Evolutionary conservation across 2,329 filamentous ascomycete species (phyloP).

Genomic region (Nemania sp.): DNA sequence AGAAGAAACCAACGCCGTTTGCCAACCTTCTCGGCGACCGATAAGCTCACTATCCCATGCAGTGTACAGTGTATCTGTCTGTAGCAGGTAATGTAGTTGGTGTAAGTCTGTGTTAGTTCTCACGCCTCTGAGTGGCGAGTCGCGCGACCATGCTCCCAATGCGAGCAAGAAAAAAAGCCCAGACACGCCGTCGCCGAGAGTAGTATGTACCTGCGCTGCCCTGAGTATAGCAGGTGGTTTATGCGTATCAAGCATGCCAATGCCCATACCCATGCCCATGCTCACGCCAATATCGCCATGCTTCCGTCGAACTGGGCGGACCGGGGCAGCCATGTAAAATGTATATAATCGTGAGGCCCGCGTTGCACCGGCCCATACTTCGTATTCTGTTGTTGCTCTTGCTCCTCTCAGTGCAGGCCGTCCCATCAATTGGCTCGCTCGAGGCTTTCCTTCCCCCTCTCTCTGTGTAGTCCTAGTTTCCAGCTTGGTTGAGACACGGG

Average conservation of each 20-base stretch:
- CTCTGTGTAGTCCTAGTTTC: conserved; percentile 11
- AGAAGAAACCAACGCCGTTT: conserved; percentile 12
- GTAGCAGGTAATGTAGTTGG: too few relatives aligned
- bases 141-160: conserved; percentile 1
- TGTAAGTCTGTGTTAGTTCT: background rate
- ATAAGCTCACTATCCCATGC: too few relatives aligned
- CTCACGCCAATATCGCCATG: conserved; percentile 1
- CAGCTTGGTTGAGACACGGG: conserved; percentile 10
- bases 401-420: conserved; percentile 9
- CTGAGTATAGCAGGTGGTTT: background rate
- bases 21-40: conserved; percentile 19
- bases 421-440: conserved; percentile 4
- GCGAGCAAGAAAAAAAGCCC: conserved; percentile 2
- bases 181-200: conserved; percentile 1
- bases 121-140: conserved; percentile 7
- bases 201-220: conserved; percentile 1
- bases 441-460: background rate
- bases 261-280: conserved; percentile 6
- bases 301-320: conserved; percentile 2
- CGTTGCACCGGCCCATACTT: conserved; percentile 3
- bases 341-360: conserved; percentile 18
- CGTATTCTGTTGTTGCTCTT: background rate
- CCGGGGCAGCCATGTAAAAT: background rate
- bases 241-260: conserved; percentile 3
- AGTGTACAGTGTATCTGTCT: too few relatives aligned